A percentile compares a stretch with the other conserved stretches of the same genome.
Evolutionary conservation across 2,329 filamentous ascomycete species (phyloP).

Genomic region (Incumbomyces lentus): DNA sequence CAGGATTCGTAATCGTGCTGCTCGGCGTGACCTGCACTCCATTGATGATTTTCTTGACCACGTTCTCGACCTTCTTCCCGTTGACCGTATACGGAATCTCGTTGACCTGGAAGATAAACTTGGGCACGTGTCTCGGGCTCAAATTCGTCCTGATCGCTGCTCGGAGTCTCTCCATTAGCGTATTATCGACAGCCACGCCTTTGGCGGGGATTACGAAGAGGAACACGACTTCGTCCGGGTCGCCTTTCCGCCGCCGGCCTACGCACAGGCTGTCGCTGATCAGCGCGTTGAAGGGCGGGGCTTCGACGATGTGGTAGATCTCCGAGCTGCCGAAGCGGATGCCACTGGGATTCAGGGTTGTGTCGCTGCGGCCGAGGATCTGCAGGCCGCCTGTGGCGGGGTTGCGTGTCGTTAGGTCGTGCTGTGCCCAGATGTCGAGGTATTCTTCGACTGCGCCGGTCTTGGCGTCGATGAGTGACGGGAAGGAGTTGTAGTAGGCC

Average conservation of each 20-base stretch:
- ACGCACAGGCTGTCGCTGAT: conserved; percentile 32
- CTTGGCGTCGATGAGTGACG: background rate
- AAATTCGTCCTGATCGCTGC: conserved; percentile 20
- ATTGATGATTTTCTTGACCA: conserved; percentile 33
- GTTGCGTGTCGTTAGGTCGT: conserved; percentile 37
- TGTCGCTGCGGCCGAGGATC: conserved; percentile 37
- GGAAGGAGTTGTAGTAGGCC: conserved; percentile 38
- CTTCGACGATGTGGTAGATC: conserved; percentile 40
- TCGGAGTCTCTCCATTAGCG: conserved; percentile 14
- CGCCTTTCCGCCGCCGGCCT: conserved; percentile 26
- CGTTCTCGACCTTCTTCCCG: conserved; percentile 38
- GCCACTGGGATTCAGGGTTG: conserved; percentile 38
- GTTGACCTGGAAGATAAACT: conserved; percentile 29
- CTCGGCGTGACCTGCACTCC: conserved; percentile 29
- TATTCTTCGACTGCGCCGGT: conserved; percentile 12
- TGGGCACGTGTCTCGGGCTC: conserved; percentile 32
- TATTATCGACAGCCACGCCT: conserved; percentile 18
- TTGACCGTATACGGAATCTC: conserved; percentile 38
- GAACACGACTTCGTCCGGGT: conserved; percentile 31
- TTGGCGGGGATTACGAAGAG: conserved; percentile 28
- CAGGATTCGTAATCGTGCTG: conserved; percentile 33
- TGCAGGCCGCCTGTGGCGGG: conserved; percentile 31
- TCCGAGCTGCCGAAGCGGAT: conserved; percentile 39
- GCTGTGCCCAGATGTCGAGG: conserved; percentile 35
- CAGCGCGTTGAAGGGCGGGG: conserved; percentile 21